Conservation (phyloP, 345 rosid genomes). For the Murraya paniculata region DNA sequence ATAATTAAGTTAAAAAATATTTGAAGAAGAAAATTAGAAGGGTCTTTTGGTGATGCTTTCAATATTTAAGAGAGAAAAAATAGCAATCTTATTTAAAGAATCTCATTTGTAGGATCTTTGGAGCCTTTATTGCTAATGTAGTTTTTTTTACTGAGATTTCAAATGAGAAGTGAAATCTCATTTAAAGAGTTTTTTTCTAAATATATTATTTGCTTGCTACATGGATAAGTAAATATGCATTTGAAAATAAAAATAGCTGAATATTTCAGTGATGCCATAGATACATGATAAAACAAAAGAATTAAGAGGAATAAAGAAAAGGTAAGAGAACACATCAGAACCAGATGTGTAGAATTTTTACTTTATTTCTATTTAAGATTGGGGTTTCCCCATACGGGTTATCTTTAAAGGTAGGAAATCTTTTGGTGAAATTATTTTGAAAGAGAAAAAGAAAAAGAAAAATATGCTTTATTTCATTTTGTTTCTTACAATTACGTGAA, state of each 20-base stretch:
- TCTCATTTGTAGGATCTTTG: too few species aligned
- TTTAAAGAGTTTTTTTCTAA: accelerated
- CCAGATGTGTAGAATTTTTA: not conserved
- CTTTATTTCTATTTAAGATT: not conserved
- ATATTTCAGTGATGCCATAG: too few species aligned
- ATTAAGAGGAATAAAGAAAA: slow-evolving; percentile 4
- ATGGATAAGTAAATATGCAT: too few species aligned
- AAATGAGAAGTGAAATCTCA: too few species aligned
- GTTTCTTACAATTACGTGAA: not conserved
- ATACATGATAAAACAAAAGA: not conserved
- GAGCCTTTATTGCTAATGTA: too few species aligned
- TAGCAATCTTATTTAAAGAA: too few species aligned
- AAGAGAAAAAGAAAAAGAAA: not conserved
- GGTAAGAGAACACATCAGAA: not conserved
- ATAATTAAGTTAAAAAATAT: too few species aligned
- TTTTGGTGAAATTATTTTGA: not conserved
- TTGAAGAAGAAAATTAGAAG: too few species aligned
- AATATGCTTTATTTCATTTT: not conserved
- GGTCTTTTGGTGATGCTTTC: too few species aligned
- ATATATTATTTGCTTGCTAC: too few species aligned
- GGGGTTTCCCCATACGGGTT: slow-evolving; percentile 23
- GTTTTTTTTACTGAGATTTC: too few species aligned
- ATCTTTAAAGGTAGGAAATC: slow-evolving; percentile 9
- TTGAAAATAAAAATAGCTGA: not conserved
- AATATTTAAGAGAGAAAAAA: too few species aligned